phyloP scores from a whole-genome alignment of 176 grass and related monocot species.

The Eragrostis nindensis region DNA sequence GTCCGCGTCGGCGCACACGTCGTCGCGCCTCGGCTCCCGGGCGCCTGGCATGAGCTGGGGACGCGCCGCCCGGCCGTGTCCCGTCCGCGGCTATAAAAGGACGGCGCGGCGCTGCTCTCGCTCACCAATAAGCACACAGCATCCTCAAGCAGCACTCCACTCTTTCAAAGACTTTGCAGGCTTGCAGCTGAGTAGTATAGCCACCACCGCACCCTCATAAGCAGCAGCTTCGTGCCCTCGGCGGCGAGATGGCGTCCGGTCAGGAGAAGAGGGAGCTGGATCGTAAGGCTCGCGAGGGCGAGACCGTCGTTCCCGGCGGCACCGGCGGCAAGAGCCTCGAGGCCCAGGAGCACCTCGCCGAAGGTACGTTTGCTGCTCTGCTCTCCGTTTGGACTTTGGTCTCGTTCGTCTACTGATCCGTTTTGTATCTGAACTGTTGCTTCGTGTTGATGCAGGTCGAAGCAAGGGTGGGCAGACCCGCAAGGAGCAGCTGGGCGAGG shows the following conservation, averaged over 20 bases:
- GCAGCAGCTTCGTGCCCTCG: neutral
- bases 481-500: conserved; percentile 15
- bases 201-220: no score
- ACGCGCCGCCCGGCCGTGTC: conserved; percentile 1
- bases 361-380: no score
- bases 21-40: neutral
- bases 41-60: neutral
- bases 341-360: conserved; percentile 69
- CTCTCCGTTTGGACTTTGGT: no score
- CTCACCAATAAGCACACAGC: neutral
- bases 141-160: no score
- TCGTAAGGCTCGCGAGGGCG: conserved; percentile 44
- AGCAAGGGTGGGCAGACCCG: conserved; percentile 63
- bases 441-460: conserved; percentile 43
- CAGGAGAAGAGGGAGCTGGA: conserved; percentile 69
- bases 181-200: no score
- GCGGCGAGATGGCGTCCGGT: conserved; percentile 45
- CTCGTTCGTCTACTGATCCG: no score
- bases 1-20: conserved; percentile 40
- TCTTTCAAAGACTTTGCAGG: neutral
- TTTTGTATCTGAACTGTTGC: no score
- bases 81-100: conserved; percentile 18
- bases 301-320: conserved; percentile 72
- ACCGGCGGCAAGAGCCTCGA: conserved; percentile 69
- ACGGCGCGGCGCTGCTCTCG: neutral